Evolutionary conservation across 2,329 filamentous ascomycete species (phyloP).

Genomic region (Fusarium marasasianum): DNA sequence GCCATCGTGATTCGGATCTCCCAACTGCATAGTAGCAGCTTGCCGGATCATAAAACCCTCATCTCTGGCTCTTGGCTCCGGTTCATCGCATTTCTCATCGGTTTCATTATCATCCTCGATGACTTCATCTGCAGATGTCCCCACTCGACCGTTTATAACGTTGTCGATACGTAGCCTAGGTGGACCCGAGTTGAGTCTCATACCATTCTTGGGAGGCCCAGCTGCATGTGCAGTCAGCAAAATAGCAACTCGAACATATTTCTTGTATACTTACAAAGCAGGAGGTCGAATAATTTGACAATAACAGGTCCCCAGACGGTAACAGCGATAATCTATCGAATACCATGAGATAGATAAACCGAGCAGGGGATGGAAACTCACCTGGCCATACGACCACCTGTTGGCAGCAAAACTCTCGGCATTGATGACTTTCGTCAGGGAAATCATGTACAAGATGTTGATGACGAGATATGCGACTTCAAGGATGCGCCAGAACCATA

Average conservation of each 20-base stretch:
- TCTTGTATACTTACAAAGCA: slow-evolving; percentile 46
- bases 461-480: slow-evolving; percentile 51
- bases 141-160: slow-evolving; percentile 48
- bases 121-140: slow-evolving; percentile 39
- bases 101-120: slow-evolving; percentile 32
- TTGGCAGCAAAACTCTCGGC: slow-evolving; percentile 49
- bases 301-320: slow-evolving; percentile 53
- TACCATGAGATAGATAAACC: background rate
- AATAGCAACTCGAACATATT: background rate
- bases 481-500: slow-evolving; percentile 48
- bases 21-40: slow-evolving; percentile 3
- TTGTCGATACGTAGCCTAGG: slow-evolving; percentile 53
- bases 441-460: slow-evolving; percentile 52
- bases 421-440: slow-evolving; percentile 49
- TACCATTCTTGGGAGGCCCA: slow-evolving; percentile 51
- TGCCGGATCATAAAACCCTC: slow-evolving; percentile 18
- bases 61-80: slow-evolving; percentile 4
- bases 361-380: background rate
- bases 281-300: slow-evolving; percentile 51
- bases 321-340: slow-evolving; percentile 47
- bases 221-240: slow-evolving; percentile 43
- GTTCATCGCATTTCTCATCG: slow-evolving; percentile 25
- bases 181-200: slow-evolving; percentile 49
- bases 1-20: background rate
- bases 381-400: slow-evolving; percentile 50